phyloP scores from a whole-genome alignment of 2,329 filamentous ascomycete genomes.

The Trichothecium sympodiale region DNA sequence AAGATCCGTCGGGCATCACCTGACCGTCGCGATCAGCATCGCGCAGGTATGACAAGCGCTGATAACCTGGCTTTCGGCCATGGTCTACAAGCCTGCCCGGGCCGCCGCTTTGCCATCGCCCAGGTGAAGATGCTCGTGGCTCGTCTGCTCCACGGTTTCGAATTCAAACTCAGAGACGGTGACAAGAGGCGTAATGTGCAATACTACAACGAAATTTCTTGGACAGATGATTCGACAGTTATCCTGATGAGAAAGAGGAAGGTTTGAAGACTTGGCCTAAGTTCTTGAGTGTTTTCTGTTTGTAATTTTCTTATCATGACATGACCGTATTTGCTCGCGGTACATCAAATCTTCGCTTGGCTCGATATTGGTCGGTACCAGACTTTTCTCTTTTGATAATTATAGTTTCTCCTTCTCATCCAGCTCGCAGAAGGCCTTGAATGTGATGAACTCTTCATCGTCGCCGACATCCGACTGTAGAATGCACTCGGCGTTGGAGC shows the following conservation, averaged over 20 bases:
- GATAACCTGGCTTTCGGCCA: slow-evolving; percentile 22
- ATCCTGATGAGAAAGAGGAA: too few relatives aligned
- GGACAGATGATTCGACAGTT: too few relatives aligned
- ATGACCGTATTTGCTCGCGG: too few relatives aligned
- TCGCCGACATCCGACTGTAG: slow-evolving; percentile 54
- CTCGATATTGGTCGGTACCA: slow-evolving; percentile 1
- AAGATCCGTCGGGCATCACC: background rate
- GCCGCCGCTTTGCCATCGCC: slow-evolving; percentile 28
- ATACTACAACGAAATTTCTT: background rate
- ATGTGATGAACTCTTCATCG: slow-evolving; percentile 69
- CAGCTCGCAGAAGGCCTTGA: slow-evolving; percentile 90
- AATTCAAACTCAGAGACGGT: slow-evolving; percentile 19
- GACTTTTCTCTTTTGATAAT: slow-evolving; percentile 1
- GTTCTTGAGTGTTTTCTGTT: too few relatives aligned
- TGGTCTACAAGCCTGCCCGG: slow-evolving; percentile 25
- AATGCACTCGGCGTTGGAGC: slow-evolving; percentile 73
- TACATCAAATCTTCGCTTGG: background rate
- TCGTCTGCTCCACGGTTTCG: slow-evolving; percentile 26
- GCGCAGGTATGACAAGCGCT: slow-evolving; percentile 7
- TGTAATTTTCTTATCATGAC: too few relatives aligned
- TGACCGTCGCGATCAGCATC: too few relatives aligned
- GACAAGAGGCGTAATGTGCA: slow-evolving; percentile 1
- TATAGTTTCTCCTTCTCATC: slow-evolving; percentile 26
- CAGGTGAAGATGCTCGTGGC: slow-evolving; percentile 30
- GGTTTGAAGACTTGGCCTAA: too few relatives aligned